Base-by-base conservation (phyloP, 768 basidiomycete genomes). In the Lyophyllum semitale region DNA sequence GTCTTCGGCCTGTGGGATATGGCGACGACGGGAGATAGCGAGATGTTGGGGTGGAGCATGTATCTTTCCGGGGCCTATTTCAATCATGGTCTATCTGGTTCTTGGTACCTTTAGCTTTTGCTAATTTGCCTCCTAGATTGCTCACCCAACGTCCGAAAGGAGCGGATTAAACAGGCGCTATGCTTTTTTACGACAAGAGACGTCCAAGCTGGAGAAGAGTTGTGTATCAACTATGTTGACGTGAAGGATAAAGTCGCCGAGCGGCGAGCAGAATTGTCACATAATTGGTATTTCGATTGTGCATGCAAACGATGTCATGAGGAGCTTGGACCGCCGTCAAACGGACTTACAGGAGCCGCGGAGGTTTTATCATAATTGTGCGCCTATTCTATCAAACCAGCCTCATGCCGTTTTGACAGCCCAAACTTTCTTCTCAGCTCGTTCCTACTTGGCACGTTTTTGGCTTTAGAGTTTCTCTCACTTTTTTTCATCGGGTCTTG, bases 1-100 rank as follows among this genome's bases (percentile, higher is more conserved):
- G 78, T 83, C 8, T 88, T 89, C 56, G 87, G 87, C 15, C 78
- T 89, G 43, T 88, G 83, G 83, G 84, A 88, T 56, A 79, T 66
- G 70, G 74, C 68, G 27, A 67, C 67, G 52, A 69, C 71, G 55
- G 74, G 73, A 18, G 79, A 79, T 35, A 75, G 74, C 46, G 84
- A 85, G 67, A 83, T 87, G 85, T 64, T 87, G 18, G 86, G 86
- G 22, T 89, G 84, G 80, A 83, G 78, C 4, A 73, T 86, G 58
- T 88, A 84, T 67, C 67, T 79, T 6, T 78, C 77, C 46, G 84
- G 79, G 0, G 85, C 85, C 18, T 87, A 83, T 68, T 89, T 88
- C 63, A 89, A 89, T 59, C 87, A 89, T 63, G 77, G 87, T 86
- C 37, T 45, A 75, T 69, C 13, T 20, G 26, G 25, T 38, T 43